A percentile compares a stretch with the other conserved stretches of the same genome.
These are phyloP conservation scores for Lepidopterella palustris DNA, from an alignment of 495 filamentous ascomycete species.

Conservation along the genomic window DNA sequence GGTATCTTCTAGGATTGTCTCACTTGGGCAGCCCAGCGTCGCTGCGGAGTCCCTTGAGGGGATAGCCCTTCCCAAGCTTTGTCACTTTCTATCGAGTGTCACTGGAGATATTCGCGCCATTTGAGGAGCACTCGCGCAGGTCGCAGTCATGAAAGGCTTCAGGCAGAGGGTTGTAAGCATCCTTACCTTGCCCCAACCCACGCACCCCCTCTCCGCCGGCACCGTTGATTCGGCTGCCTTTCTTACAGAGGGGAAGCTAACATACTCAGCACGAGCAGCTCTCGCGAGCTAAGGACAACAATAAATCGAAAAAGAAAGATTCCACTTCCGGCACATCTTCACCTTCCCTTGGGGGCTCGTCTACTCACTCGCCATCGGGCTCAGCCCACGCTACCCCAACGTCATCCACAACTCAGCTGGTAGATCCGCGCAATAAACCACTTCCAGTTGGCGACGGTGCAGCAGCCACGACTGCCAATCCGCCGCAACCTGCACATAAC, in stretches of 20 bases:
- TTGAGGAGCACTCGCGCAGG: constrained; percentile 16
- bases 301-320: constrained; percentile 88
- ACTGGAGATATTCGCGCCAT: constrained; percentile 11
- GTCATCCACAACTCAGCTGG: constrained; percentile 80
- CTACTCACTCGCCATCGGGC: constrained; percentile 53
- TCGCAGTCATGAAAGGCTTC: constrained; percentile 78
- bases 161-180: constrained; percentile 92
- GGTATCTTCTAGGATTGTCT: constrained; percentile 1
- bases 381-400: constrained; percentile 52
- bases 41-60: constrained; percentile 5
- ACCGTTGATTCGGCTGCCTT: not conserved
- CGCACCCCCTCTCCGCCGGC: not conserved
- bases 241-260: constrained; percentile 16
- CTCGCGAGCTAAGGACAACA: constrained; percentile 87
- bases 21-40: not conserved
- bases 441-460: constrained; percentile 62
- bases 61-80: constrained; percentile 7
- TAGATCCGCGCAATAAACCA: constrained; percentile 77
- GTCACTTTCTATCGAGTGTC: constrained; percentile 7
- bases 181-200: constrained; percentile 26
- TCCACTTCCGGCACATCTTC: constrained; percentile 71
- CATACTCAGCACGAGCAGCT: constrained; percentile 70
- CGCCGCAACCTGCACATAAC: constrained; percentile 36
- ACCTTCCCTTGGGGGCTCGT: constrained; percentile 54
- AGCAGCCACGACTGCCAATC: constrained; percentile 41